A percentile compares a stretch with the other conserved stretches of the same genome.
Conservation (phyloP, 2,329 filamentous ascomycete genomes). For the Fusarium anguioides region DNA sequence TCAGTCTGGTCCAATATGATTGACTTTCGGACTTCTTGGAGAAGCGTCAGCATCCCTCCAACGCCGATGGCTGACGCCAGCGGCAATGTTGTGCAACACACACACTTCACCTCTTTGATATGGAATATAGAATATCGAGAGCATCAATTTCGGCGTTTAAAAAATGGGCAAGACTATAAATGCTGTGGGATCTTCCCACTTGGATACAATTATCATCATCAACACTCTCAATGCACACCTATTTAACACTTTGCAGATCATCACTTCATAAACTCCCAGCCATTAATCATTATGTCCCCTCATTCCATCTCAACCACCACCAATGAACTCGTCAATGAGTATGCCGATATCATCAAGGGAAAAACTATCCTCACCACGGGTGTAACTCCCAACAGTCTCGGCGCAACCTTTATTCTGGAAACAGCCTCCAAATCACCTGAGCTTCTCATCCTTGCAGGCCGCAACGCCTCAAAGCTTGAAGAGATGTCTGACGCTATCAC, state of each 20-base stretch:
- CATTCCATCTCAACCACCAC: conserved; percentile 39
- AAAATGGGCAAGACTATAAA: conserved; percentile 6
- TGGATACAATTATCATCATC: background rate
- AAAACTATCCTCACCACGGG: conserved; percentile 57
- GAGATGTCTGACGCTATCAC: conserved; percentile 52
- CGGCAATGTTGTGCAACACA: background rate
- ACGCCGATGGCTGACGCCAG: conserved; percentile 40
- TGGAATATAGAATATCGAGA: background rate
- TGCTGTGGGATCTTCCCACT: background rate
- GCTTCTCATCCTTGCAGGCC: conserved; percentile 59
- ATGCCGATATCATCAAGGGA: conserved; percentile 48
- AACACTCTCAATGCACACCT: background rate
- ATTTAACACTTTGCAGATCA: background rate
- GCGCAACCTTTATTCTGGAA: conserved; percentile 51
- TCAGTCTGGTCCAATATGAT: background rate
- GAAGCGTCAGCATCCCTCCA: background rate
- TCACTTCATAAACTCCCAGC: background rate
- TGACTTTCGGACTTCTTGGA: background rate
- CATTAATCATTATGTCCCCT: conserved; percentile 21
- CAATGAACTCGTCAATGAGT: conserved; percentile 46
- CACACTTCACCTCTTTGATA: background rate
- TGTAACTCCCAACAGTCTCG: conserved; percentile 54
- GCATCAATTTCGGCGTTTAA: conserved; percentile 16
- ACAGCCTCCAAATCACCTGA: conserved; percentile 55
- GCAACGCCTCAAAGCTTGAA: conserved; percentile 54